phyloP scores from a whole-genome alignment of 371 early-diverging fungal genomes.

The Astathelohania contejeani region DNA sequence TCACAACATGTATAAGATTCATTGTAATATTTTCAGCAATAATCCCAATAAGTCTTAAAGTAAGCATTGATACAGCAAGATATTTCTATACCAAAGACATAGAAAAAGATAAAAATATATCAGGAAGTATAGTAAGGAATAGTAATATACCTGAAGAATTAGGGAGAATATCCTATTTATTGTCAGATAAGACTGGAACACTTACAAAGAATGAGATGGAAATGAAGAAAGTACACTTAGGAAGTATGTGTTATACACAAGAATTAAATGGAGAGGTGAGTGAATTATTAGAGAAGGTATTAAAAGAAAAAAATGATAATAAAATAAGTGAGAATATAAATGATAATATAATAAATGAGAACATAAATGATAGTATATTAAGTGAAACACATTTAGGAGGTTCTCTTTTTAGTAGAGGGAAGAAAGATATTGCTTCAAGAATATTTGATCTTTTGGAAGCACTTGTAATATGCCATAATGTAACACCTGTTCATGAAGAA shows the following conservation, averaged over 20 bases:
- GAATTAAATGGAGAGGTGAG: conserved; percentile 56
- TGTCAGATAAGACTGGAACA: conserved; percentile 97
- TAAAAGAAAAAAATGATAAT: conserved; percentile 8
- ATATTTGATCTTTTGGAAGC: conserved; percentile 66
- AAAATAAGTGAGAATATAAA: too few relatives aligned
- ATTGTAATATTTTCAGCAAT: conserved; percentile 86
- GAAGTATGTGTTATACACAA: conserved; percentile 70
- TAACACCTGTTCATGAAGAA: conserved; percentile 54
- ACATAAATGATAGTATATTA: not conserved
- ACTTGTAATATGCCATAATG: conserved; percentile 75
- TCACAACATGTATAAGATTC: conserved; percentile 74
- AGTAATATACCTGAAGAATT: conserved; percentile 95
- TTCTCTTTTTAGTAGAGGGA: not conserved
- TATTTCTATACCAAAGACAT: conserved; percentile 62
- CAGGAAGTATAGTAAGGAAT: conserved; percentile 63
- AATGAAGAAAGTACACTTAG: conserved; percentile 83
- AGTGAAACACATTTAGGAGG: too few relatives aligned
- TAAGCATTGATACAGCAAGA: conserved; percentile 89
- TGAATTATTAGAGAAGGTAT: conserved; percentile 1
- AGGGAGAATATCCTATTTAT: conserved; percentile 78
- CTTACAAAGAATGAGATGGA: conserved; percentile 97
- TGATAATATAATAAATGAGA: too few relatives aligned
- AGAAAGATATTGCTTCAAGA: conserved; percentile 50
- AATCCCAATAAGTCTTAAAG: conserved; percentile 85
- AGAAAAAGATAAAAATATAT: conserved; percentile 53